These are phyloP conservation scores for Dioscorea zingiberensis DNA, from an alignment of 106 monocot genomes.

Conservation along the genomic window DNA sequence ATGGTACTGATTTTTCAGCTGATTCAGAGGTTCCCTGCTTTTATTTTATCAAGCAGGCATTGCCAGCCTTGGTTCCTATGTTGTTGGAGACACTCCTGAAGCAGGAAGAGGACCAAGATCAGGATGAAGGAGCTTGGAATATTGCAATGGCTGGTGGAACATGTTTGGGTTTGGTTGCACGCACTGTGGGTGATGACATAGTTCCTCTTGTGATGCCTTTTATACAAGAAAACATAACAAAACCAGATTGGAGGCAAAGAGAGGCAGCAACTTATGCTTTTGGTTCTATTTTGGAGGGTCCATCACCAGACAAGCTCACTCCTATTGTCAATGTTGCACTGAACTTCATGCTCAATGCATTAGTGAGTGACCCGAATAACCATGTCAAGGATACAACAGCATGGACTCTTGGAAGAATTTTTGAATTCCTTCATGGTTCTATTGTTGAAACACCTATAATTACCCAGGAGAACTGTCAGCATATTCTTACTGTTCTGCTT, in stretches of 20 bases:
- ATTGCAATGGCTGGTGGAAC: slow-evolving; percentile 46
- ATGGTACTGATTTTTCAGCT: slow-evolving; percentile 32
- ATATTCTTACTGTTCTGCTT: slow-evolving; percentile 37
- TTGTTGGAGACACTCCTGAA: slow-evolving; percentile 38
- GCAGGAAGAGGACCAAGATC: slow-evolving; percentile 48
- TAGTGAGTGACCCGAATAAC: slow-evolving; percentile 34
- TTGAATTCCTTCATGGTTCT: slow-evolving; percentile 40
- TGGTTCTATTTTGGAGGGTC: slow-evolving; percentile 37
- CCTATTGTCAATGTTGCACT: slow-evolving; percentile 35
- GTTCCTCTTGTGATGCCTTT: slow-evolving; percentile 49
- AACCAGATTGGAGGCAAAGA: slow-evolving; percentile 28
- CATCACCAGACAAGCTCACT: slow-evolving; percentile 34
- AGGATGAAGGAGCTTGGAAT: slow-evolving; percentile 44
- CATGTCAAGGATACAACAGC: slow-evolving; percentile 50
- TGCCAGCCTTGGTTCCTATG: slow-evolving; percentile 33
- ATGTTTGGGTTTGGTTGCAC: slow-evolving; percentile 44
- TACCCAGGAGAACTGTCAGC: slow-evolving; percentile 33
- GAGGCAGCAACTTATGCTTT: slow-evolving; percentile 48
- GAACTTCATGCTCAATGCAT: slow-evolving; percentile 36
- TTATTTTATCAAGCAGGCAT: slow-evolving; percentile 38
- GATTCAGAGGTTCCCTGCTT: slow-evolving; percentile 35
- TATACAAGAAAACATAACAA: slow-evolving; percentile 26
- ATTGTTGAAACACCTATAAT: slow-evolving; percentile 29
- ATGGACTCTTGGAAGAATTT: slow-evolving; percentile 43
- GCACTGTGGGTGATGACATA: slow-evolving; percentile 38